Evolutionary conservation across 2,329 filamentous ascomycete species (phyloP).

Genomic region (Rhynchosporium secalis): DNA sequence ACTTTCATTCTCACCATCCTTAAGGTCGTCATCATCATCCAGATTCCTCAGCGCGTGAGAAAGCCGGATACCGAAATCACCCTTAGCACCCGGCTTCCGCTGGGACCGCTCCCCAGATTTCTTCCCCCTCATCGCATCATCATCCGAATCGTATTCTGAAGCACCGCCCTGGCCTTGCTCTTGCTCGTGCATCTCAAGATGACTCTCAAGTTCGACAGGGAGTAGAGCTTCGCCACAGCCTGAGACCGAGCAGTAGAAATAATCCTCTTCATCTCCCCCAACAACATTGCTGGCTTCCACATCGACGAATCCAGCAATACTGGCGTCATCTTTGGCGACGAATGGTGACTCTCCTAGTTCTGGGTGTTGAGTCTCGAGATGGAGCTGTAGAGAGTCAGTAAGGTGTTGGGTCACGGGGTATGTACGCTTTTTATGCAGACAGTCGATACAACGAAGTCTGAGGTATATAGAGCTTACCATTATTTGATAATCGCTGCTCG

Average conservation of each 20-base stretch:
- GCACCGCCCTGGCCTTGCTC: slow-evolving; percentile 24
- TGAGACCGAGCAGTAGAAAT: slow-evolving; percentile 54
- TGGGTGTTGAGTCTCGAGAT: slow-evolving; percentile 37
- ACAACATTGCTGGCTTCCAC: slow-evolving; percentile 23
- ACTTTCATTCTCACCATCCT: background rate
- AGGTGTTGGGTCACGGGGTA: background rate
- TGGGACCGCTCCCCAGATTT: slow-evolving; percentile 23
- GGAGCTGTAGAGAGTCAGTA: slow-evolving; percentile 4
- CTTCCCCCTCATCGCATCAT: background rate
- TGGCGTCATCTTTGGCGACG: slow-evolving; percentile 35
- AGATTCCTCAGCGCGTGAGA: slow-evolving; percentile 33
- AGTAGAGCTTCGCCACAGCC: slow-evolving; percentile 61
- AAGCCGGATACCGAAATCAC: slow-evolving; percentile 32
- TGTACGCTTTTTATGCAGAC: background rate
- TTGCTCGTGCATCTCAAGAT: slow-evolving; percentile 57
- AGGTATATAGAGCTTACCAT: slow-evolving; percentile 37
- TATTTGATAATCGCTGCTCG: slow-evolving; percentile 42
- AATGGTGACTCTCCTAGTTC: slow-evolving; percentile 39
- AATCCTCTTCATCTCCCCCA: slow-evolving; percentile 41
- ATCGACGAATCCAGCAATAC: slow-evolving; percentile 26
- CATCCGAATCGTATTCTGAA: slow-evolving; percentile 16
- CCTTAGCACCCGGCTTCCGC: slow-evolving; percentile 20
- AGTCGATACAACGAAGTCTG: background rate
- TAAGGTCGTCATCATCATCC: slow-evolving; percentile 20
- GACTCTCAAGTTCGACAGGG: slow-evolving; percentile 54